These are phyloP conservation scores for Lipomyces yamanashiensis DNA, from an alignment of 805 yeast genomes.

Conservation along the genomic window DNA sequence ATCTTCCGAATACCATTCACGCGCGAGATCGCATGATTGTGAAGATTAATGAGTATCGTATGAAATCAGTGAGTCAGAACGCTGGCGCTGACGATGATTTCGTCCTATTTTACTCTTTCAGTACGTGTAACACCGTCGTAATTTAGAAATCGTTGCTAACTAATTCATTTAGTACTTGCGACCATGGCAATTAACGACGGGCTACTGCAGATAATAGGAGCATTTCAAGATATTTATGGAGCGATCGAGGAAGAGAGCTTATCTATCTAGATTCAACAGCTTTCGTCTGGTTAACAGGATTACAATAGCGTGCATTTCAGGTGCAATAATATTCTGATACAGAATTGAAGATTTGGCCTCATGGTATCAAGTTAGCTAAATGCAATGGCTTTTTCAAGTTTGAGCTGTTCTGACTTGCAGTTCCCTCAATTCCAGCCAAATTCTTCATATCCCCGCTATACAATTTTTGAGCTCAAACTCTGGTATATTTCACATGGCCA, in stretches of 20 bases:
- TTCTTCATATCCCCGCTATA: too few species aligned
- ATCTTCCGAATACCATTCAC: conserved; percentile 76
- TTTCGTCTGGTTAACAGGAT: neutral
- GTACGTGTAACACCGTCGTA: conserved; percentile 12
- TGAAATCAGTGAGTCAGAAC: conserved; percentile 42
- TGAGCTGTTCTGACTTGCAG: too few species aligned
- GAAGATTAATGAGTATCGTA: conserved; percentile 65
- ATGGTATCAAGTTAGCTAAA: too few species aligned
- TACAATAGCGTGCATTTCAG: neutral
- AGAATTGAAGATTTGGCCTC: too few species aligned
- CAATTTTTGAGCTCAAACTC: too few species aligned
- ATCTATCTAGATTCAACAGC: conserved; percentile 38
- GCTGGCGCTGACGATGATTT: conserved; percentile 68
- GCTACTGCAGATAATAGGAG: conserved; percentile 59
- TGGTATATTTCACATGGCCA: too few species aligned
- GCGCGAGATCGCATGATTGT: conserved; percentile 71
- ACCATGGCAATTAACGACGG: conserved; percentile 70
- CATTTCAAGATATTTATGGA: conserved; percentile 66
- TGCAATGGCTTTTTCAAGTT: too few species aligned
- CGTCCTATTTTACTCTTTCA: conserved; percentile 74
- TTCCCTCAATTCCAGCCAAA: too few species aligned
- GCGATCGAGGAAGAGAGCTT: conserved; percentile 66
- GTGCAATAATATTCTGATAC: neutral
- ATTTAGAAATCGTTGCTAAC: neutral
- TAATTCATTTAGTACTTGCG: conserved; percentile 53